Evolutionary conservation across 345 rosid species (phyloP), one percentile per base, ranked within the genome.

Genomic region (Draba incana): DNA sequence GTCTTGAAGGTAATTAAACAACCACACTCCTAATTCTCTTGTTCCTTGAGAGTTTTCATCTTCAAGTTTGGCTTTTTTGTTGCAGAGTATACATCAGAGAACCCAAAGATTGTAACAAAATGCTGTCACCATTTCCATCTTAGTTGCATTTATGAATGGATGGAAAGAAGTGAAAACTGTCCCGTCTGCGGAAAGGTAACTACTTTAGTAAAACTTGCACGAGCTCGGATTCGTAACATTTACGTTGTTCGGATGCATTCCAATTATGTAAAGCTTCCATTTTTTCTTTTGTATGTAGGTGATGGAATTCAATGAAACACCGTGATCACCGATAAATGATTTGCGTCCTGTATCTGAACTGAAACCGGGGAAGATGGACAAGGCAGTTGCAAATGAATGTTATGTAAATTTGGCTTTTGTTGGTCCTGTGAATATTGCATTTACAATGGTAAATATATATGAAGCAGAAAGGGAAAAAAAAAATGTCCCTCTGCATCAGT

Each of bases 141-240:
- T 57, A 82, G 97, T 80, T 94, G 99, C 85, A 94, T 94, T 77
- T 94, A 90, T 64, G 99, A 90, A 78, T 94, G 99, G 99, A 94
- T 86, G 97, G 99, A 94, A 83, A 90, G 97, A 87, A 94, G 97
- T 81, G 97, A 94, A 38, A 83, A 72, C 79, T 94, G 99, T 76
- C 97, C 99, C 20, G 95, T 94, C 69, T 94, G 99, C 71, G 96
- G 99, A 75, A 89, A 87, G 99, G 99, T 94, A 82, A 58, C 66
- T 20, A 20, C 20, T 20, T 20, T 20, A 20, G 20, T 20, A 20
- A 20, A 20, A 20, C 20, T 20, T n/a, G n/a, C n/a, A n/a, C n/a
- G n/a, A n/a, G n/a, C 20, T 20, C 20, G 20, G 11, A 49, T 49
- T 9, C 24, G 13, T 1, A 14, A 39, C 13, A 28, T 13, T 69